These are phyloP conservation scores for Dictyophora rubrovolvata DNA, from an alignment of 768 basidiomycete genomes.

Conservation along the genomic window DNA sequence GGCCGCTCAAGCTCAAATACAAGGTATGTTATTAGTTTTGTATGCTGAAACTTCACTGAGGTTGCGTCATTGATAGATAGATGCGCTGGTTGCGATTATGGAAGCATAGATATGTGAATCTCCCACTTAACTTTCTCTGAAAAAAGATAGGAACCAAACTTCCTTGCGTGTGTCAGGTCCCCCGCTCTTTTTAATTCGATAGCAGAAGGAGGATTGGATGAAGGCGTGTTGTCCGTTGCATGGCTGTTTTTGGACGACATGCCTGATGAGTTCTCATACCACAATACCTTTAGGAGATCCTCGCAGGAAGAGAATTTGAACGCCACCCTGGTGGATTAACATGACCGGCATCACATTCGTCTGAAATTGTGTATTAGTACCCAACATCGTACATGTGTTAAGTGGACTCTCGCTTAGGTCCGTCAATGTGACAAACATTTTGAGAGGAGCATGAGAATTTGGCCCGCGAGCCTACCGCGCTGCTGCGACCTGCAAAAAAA, in stretches of 20 bases:
- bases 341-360: too few relatives aligned
- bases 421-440: too few relatives aligned
- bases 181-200: constrained; percentile 1
- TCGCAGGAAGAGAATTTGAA: neutral
- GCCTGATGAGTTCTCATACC: neutral
- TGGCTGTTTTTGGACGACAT: constrained; percentile 1
- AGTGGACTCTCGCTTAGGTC: too few relatives aligned
- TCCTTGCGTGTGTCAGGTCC: neutral
- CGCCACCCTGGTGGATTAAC: too few relatives aligned
- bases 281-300: neutral
- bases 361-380: too few relatives aligned
- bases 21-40: neutral
- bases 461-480: too few relatives aligned
- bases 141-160: too few relatives aligned
- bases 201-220: neutral
- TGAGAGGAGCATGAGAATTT: too few relatives aligned
- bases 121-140: neutral
- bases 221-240: neutral
- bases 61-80: neutral
- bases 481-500: too few relatives aligned
- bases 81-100: neutral
- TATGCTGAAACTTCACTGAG: neutral
- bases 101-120: constrained; percentile 4
- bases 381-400: too few relatives aligned
- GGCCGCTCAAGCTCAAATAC: neutral